phyloP scores from a whole-genome alignment of 768 basidiomycete species.

The Termitomyces sp. region DNA sequence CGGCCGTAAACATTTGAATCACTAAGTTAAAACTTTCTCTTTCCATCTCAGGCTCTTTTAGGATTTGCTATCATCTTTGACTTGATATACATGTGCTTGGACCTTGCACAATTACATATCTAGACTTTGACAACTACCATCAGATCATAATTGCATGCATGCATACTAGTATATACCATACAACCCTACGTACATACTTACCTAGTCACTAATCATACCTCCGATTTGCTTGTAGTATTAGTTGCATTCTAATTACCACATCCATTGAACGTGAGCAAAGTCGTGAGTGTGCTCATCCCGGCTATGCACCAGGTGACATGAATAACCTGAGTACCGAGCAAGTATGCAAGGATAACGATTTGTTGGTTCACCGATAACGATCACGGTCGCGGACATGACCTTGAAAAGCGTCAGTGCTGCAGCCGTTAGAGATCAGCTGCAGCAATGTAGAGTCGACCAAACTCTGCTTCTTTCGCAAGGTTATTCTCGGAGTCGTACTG shows the following conservation, averaged over 20 bases:
- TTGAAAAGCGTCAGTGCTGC: too few relatives aligned
- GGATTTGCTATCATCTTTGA: neutral
- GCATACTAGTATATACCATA: neutral
- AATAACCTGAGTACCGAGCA: too few relatives aligned
- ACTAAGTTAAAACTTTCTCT: too few relatives aligned
- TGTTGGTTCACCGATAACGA: too few relatives aligned
- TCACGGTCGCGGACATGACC: too few relatives aligned
- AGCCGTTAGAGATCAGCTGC: too few relatives aligned
- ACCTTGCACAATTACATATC: neutral
- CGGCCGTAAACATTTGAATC: too few relatives aligned
- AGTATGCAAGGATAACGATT: too few relatives aligned
- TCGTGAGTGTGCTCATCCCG: neutral
- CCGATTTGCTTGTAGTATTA: neutral
- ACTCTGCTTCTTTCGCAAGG: too few relatives aligned
- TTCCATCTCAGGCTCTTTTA: too few relatives aligned
- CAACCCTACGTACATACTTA: neutral
- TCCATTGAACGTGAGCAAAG: neutral
- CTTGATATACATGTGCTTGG: neutral
- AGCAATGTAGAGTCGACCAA: too few relatives aligned
- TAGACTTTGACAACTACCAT: neutral
- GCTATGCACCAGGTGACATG: neutral
- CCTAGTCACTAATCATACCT: neutral
- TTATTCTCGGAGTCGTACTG: too few relatives aligned
- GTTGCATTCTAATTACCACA: neutral
- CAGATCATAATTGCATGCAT: neutral